Percentiles rank a stretch among this genome's conserved stretches.
These are phyloP conservation scores for Penicillium pulvis DNA, from an alignment of 495 filamentous ascomycete species.

Conservation along the genomic window DNA sequence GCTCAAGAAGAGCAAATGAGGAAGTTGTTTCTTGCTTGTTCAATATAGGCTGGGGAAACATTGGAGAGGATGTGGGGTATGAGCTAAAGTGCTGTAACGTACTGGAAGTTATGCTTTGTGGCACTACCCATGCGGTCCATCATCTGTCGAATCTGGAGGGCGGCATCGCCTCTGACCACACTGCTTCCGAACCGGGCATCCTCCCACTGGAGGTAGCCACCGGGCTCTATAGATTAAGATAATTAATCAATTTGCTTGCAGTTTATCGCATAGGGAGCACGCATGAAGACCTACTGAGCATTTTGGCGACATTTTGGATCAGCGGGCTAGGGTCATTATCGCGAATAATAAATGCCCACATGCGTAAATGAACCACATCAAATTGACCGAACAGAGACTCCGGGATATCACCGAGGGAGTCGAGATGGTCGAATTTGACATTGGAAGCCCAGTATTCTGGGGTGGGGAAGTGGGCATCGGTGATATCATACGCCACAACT, in stretches of 20 bases:
- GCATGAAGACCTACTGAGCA: constrained; percentile 1
- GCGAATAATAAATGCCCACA: constrained; percentile 29
- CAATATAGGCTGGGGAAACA: no score
- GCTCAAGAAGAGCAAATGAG: not conserved
- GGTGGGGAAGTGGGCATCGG: constrained; percentile 27
- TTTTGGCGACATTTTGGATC: constrained; percentile 15
- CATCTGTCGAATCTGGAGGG: not conserved
- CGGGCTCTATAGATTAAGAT: constrained; percentile 23
- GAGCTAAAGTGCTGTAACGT: not conserved
- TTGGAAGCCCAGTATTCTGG: constrained; percentile 30
- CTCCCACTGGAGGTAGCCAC: constrained; percentile 37
- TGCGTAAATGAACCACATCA: constrained; percentile 42
- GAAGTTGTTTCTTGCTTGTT: no score
- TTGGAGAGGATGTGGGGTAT: not conserved
- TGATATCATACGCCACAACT: constrained; percentile 37
- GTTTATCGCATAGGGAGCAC: not conserved
- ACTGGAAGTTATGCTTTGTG: not conserved
- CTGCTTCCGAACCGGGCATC: constrained; percentile 28
- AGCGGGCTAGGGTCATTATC: constrained; percentile 24
- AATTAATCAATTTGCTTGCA: no score
- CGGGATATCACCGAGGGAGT: constrained; percentile 27
- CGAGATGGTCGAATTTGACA: constrained; percentile 25
- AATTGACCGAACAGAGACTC: constrained; percentile 28
- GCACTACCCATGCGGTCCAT: not conserved
- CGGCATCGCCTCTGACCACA: constrained; percentile 11